phyloP scores from a whole-genome alignment of 768 basidiomycete genomes.

The Tricholoma terreum region DNA sequence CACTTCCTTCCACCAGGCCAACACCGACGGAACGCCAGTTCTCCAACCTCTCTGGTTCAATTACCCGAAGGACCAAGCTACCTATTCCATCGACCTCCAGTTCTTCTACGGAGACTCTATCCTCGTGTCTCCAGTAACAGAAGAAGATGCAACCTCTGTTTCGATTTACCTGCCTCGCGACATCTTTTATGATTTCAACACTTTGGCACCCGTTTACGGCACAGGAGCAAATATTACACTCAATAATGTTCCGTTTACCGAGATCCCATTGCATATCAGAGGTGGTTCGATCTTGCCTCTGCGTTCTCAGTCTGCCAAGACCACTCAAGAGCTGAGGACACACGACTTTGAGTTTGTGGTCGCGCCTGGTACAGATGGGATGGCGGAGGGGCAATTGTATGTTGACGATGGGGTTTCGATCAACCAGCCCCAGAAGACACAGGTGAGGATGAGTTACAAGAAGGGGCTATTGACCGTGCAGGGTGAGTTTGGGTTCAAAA shows the following conservation, averaged over 20 bases:
- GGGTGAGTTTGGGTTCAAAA: constrained; percentile 35
- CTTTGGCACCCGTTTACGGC: constrained; percentile 47
- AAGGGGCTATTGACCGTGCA: constrained; percentile 29
- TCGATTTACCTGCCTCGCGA: constrained; percentile 61
- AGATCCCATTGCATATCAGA: constrained; percentile 62
- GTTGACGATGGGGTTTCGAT: constrained; percentile 64
- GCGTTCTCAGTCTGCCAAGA: constrained; percentile 54
- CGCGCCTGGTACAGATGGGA: constrained; percentile 52
- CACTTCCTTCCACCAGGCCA: constrained; percentile 62
- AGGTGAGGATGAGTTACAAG: constrained; percentile 31
- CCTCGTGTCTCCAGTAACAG: constrained; percentile 67
- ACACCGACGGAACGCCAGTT: constrained; percentile 58
- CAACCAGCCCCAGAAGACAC: constrained; percentile 28
- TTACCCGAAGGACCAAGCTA: constrained; percentile 59
- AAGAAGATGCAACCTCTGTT: constrained; percentile 56
- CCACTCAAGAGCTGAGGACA: constrained; percentile 51
- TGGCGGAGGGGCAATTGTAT: constrained; percentile 53
- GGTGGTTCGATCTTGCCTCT: constrained; percentile 60
- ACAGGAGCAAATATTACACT: constrained; percentile 42
- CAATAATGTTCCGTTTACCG: constrained; percentile 46
- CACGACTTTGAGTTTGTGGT: constrained; percentile 62
- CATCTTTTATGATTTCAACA: constrained; percentile 62
- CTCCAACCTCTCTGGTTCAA: constrained; percentile 65
- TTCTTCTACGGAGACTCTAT: constrained; percentile 68
- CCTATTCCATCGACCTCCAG: constrained; percentile 61